phyloP scores from a whole-genome alignment of 2,329 filamentous ascomycete species.

The Monosporascus sp. region DNA sequence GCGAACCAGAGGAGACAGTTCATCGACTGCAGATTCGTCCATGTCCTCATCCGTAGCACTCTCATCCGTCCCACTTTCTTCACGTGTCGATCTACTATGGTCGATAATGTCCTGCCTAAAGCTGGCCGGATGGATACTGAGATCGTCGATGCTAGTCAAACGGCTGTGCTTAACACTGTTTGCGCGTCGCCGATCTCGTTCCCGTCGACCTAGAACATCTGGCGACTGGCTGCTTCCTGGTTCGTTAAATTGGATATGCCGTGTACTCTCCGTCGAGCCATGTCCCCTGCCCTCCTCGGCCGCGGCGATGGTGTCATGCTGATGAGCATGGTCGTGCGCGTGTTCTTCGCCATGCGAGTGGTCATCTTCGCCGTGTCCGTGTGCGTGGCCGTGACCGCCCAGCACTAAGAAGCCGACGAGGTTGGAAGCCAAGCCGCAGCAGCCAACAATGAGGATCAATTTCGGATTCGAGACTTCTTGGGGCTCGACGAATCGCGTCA shows the following conservation, averaged over 20 bases:
- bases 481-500: constrained; percentile 87
- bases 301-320: constrained; percentile 30
- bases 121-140: constrained; percentile 83
- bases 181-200: constrained; percentile 41
- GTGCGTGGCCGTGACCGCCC: constrained; percentile 85
- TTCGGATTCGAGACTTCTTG: constrained; percentile 81
- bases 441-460: constrained; percentile 86
- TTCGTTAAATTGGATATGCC: constrained; percentile 37
- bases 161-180: constrained; percentile 50
- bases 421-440: constrained; percentile 80
- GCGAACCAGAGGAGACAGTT: constrained; percentile 32
- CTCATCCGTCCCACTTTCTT: constrained; percentile 46
- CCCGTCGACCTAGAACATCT: constrained; percentile 30
- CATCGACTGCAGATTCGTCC: constrained; percentile 27
- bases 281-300: constrained; percentile 51
- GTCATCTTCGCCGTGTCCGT: constrained; percentile 56
- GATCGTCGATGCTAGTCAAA: constrained; percentile 63
- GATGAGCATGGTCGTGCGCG: constrained; percentile 39
- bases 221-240: constrained; percentile 22
- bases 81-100: constrained; percentile 61
- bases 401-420: constrained; percentile 85
- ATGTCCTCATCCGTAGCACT: constrained; percentile 49
- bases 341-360: constrained; percentile 48
- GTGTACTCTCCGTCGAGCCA: constrained; percentile 29
- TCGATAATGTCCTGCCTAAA: constrained; percentile 91